Base-by-base conservation (phyloP, 371 early-diverging fungal species). In the Blakeslea trispora region DNA sequence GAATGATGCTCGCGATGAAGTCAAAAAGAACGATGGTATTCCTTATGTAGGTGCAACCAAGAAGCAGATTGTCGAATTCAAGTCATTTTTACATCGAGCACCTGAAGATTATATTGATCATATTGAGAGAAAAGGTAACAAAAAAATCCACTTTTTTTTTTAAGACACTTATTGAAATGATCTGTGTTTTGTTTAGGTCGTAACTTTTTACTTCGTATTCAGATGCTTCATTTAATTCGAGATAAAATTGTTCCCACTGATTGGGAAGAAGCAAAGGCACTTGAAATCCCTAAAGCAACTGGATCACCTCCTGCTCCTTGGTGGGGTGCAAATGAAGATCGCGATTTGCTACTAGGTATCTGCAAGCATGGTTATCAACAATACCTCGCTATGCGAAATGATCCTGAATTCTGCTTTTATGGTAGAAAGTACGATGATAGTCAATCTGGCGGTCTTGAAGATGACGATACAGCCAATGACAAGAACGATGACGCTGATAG, bases 271-370 rank as follows among this genome's bases (percentile, higher is more conserved):
- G 82, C 82, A 19, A 81, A 80, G 45, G 53, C 57, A 1, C 75
- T 86, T 55, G 57, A 59, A 17, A 81, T 90, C 50, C 91, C 91
- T 5, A 64, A 72, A 31, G 72, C 85, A 10, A 69, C 67, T 15
- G 75, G 78, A 50, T 43, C 71, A 2, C 84, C 86, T 13, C 91
- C 90, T 11, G 83, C 81, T 0, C 51, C 69, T 0, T 91, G 92
- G 92, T 93, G 94, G 94, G 85, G 88, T 19, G 69, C 76, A 4
- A 62, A 75, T 14, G 86, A 90, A 67, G 94, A 93, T 53, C 81
- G 86, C 11, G 86, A 87, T 64, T 47, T 93, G 51, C 54, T 91
- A 59, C 64, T 91, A 37, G 92, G 91, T 31, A 88, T 89, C n/a
- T 75, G 81, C 59, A 87, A 85, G 54, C 83, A 92, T 60, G 94